Conservation (phyloP, 768 basidiomycete species). For the Lanmaoa pseudosensibilis region DNA sequence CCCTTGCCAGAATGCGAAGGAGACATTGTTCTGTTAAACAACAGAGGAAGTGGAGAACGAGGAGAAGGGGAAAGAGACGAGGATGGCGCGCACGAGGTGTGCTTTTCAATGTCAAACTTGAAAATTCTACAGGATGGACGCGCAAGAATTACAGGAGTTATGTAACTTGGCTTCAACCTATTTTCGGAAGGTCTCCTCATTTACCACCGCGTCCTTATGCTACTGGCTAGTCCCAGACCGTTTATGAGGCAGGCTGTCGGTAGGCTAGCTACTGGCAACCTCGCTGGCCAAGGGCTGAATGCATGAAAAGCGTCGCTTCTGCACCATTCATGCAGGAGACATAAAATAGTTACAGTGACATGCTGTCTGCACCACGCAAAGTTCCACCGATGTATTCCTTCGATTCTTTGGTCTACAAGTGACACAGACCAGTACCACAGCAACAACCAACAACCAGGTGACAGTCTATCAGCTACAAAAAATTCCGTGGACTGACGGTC, state of each 20-base stretch:
- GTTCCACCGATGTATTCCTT: no score
- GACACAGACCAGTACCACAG: no score
- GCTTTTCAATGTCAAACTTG: neutral
- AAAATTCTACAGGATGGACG: constrained; percentile 10
- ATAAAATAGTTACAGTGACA: neutral
- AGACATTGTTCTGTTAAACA: constrained; percentile 39
- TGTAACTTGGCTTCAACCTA: constrained; percentile 14
- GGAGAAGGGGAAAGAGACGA: neutral
- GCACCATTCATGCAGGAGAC: neutral
- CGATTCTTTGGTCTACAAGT: no score
- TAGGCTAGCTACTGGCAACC: no score
- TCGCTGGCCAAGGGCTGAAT: neutral
- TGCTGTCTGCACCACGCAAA: neutral
- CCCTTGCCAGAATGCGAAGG: constrained; percentile 46
- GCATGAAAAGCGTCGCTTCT: neutral
- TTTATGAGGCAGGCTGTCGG: no score
- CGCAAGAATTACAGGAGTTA: constrained; percentile 19
- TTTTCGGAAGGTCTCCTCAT: no score
- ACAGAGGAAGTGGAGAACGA: neutral
- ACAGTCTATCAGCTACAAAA: no score
- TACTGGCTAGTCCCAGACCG: neutral
- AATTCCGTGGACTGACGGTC: no score
- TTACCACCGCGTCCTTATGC: neutral
- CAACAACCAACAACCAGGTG: no score
- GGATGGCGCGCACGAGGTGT: neutral